Evolutionary conservation across 345 rosid genomes (phyloP).

Genomic region (Camelina hispida): DNA sequence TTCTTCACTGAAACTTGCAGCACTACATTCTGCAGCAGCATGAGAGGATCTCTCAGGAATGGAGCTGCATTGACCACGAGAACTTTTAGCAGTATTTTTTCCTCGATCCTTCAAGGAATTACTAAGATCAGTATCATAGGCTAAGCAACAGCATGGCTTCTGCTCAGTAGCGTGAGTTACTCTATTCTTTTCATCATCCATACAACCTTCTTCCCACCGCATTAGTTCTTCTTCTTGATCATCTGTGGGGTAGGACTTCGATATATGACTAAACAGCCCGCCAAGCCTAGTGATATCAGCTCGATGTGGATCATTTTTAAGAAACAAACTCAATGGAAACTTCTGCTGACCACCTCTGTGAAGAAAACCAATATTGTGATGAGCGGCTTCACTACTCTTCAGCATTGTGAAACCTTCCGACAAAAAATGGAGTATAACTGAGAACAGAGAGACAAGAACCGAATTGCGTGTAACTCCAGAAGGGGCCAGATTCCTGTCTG

Average conservation of each 20-base stretch:
- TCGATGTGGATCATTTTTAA: conserved; percentile 78
- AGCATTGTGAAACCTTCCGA: conserved; percentile 83
- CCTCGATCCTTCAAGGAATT: conserved; percentile 69
- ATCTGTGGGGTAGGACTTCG: conserved; percentile 68
- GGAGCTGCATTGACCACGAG: conserved; percentile 64
- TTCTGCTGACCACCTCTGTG: conserved; percentile 93
- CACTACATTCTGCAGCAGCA: conserved; percentile 82
- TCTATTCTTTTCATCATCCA: conserved; percentile 80
- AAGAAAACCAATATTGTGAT: conserved; percentile 70
- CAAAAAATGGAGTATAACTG: conserved; percentile 85
- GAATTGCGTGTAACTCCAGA: conserved; percentile 86
- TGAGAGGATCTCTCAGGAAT: conserved; percentile 85
- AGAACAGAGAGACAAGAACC: conserved; percentile 82
- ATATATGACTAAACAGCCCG: conserved; percentile 83
- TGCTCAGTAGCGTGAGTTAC: conserved; percentile 75
- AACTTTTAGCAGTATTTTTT: conserved; percentile 59
- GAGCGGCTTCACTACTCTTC: conserved; percentile 54
- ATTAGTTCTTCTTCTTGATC: conserved; percentile 74
- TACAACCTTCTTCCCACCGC: conserved; percentile 95
- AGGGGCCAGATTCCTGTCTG: conserved; percentile 78
- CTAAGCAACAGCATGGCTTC: conserved; percentile 96
- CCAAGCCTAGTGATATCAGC: conserved; percentile 93
- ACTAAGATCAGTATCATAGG: conserved; percentile 67
- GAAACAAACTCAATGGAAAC: conserved; percentile 81
- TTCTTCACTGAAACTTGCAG: conserved; percentile 81